Conservation (phyloP, 805 yeast genomes). For the Starmerella etchellsii region DNA sequence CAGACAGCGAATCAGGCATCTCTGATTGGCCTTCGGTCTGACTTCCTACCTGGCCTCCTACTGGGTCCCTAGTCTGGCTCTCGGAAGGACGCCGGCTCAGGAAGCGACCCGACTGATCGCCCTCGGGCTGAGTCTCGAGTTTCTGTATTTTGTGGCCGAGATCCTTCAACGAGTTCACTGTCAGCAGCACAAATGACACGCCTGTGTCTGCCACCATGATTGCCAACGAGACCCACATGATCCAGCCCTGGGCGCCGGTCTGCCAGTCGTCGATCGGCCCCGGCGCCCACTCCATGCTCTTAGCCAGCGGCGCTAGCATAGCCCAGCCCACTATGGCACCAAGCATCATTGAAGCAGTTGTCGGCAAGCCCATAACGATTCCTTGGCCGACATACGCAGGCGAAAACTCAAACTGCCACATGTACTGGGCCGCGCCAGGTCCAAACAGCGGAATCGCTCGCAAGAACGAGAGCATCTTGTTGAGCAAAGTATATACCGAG, state of each 20-base stretch:
- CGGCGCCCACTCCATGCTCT: conserved; percentile 68
- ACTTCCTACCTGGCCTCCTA: no score
- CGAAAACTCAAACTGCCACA: conserved; percentile 87
- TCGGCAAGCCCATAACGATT: conserved; percentile 88
- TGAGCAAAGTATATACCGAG: conserved; percentile 53
- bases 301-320: conserved; percentile 68
- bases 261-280: conserved; percentile 89
- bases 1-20: no score
- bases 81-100: no score
- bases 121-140: no score
- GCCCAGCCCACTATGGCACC: conserved; percentile 93
- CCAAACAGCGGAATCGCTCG: conserved; percentile 71
- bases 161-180: conserved; percentile 3
- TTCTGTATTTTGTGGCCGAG: neutral
- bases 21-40: no score
- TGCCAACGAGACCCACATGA: conserved; percentile 82
- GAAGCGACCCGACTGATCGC: neutral
- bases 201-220: conserved; percentile 89
- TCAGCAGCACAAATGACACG: conserved; percentile 45
- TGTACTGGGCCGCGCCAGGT: conserved; percentile 42
- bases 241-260: conserved; percentile 93
- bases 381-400: conserved; percentile 98
- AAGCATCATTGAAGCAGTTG: conserved; percentile 79
- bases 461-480: conserved; percentile 46
- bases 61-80: no score